Conservation (phyloP, 2,329 filamentous ascomycete species). For the Venturia pyrina region DNA sequence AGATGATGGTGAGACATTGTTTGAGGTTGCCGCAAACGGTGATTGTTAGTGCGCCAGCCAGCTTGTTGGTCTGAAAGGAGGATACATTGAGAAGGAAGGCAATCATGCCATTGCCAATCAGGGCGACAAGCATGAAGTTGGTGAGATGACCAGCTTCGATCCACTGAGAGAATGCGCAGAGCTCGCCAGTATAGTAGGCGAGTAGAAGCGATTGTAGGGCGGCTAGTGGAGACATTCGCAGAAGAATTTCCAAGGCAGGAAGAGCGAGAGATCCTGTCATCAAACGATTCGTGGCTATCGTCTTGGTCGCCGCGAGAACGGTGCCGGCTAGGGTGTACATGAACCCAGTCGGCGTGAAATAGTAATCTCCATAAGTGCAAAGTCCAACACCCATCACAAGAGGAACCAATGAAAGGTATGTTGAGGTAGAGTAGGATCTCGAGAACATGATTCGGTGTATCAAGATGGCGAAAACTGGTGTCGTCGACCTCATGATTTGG, state of each 20-base stretch:
- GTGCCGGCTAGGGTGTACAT: constrained; percentile 29
- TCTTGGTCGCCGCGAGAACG: constrained; percentile 38
- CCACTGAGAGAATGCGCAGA: constrained; percentile 16
- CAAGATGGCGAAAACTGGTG: constrained; percentile 51
- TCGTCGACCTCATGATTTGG: constrained; percentile 53
- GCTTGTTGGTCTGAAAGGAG: constrained; percentile 30
- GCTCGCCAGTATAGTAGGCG: constrained; percentile 44
- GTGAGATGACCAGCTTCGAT: constrained; percentile 19
- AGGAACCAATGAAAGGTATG: constrained; percentile 56
- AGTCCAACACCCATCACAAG: constrained; percentile 50
- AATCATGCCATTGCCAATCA: constrained; percentile 24
- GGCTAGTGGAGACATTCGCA: constrained; percentile 53
- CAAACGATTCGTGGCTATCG: constrained; percentile 53
- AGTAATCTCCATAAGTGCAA: constrained; percentile 53
- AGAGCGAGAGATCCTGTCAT: constrained; percentile 52
- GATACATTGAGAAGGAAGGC: constrained; percentile 27
- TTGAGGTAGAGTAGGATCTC: constrained; percentile 45
- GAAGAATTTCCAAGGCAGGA: constrained; percentile 49
- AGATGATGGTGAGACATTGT: constrained; percentile 27
- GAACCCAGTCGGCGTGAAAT: constrained; percentile 45
- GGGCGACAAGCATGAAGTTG: constrained; percentile 16
- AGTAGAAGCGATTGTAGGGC: constrained; percentile 45
- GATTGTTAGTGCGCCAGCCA: constrained; percentile 27
- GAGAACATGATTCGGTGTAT: constrained; percentile 49
- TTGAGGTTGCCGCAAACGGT: constrained; percentile 29